A percentile compares a stretch with the other conserved stretches of the same genome.
Evolutionary conservation across 345 rosid species (phyloP).

Genomic region (Pseudoturritis turrita): DNA sequence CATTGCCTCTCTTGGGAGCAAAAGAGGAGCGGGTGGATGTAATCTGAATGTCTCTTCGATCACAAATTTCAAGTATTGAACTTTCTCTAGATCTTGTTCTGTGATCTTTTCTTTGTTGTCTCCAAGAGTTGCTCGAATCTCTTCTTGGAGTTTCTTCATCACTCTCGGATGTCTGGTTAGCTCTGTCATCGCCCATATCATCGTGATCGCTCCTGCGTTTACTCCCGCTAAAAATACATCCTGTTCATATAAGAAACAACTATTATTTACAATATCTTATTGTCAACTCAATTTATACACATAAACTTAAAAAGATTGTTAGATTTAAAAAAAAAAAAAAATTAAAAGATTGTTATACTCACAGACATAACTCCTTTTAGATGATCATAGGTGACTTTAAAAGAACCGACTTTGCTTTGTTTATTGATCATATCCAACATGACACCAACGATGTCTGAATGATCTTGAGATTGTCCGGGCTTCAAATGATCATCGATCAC

Average conservation of each 20-base stretch:
- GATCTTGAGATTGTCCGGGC: neutral
- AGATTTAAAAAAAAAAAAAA: neutral
- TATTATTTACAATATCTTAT: neutral
- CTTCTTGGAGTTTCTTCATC: constrained; percentile 56
- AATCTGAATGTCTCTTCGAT: constrained; percentile 52
- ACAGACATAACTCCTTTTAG: constrained; percentile 54
- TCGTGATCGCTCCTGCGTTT: constrained; percentile 38
- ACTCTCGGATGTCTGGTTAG: constrained; percentile 37
- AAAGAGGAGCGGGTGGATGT: constrained; percentile 49
- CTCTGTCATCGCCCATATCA: constrained; percentile 65
- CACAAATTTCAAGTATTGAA: constrained; percentile 37
- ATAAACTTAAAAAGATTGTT: neutral
- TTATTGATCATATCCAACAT: constrained; percentile 30
- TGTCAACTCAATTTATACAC: neutral
- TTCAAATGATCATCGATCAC: constrained; percentile 45
- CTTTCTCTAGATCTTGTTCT: constrained; percentile 31
- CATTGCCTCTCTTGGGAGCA: constrained; percentile 41
- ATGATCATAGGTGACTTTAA: constrained; percentile 32
- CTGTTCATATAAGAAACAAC: constrained; percentile 12
- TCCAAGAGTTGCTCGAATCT: constrained; percentile 37
- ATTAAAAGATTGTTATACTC: neutral
- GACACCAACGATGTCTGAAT: constrained; percentile 41
- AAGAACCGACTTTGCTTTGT: constrained; percentile 3
- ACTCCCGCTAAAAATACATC: constrained; percentile 46
- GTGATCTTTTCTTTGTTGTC: constrained; percentile 28